These are phyloP conservation scores for Beauveria brongniartii DNA, from an alignment of 2,329 filamentous ascomycete species.

Conservation along the genomic window DNA sequence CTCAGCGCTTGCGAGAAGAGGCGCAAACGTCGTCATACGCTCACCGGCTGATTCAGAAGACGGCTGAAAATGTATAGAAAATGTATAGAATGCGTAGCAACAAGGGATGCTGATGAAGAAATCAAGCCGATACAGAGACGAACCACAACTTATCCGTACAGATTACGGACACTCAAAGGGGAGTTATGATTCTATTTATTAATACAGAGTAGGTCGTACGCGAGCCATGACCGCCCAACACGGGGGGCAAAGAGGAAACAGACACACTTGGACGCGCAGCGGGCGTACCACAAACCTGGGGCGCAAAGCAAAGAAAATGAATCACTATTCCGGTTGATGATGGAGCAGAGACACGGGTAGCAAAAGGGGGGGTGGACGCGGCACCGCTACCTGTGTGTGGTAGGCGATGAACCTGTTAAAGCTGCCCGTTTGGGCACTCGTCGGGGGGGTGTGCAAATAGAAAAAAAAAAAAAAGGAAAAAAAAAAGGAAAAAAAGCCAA, in stretches of 20 bases:
- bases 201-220: background rate
- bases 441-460: background rate
- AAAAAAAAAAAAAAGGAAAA: background rate
- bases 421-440: slow-evolving; percentile 1
- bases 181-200: background rate
- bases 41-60: background rate
- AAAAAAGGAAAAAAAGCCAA: background rate
- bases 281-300: background rate
- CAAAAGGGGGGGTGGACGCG: background rate
- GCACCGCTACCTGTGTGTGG: background rate
- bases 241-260: background rate
- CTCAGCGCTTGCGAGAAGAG: background rate
- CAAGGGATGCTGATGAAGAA: background rate
- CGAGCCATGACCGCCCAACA: background rate
- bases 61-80: background rate
- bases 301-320: slow-evolving; percentile 3
- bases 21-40: background rate
- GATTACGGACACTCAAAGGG: background rate
- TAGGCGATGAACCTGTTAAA: background rate
- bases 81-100: background rate
- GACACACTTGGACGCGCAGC: background rate
- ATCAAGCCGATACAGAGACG: background rate
- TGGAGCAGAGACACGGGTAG: slow-evolving; percentile 1
- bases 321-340: background rate
- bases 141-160: background rate